These are phyloP conservation scores for Metschnikowia lachancei DNA, from an alignment of 805 yeast species.

Conservation along the genomic window DNA sequence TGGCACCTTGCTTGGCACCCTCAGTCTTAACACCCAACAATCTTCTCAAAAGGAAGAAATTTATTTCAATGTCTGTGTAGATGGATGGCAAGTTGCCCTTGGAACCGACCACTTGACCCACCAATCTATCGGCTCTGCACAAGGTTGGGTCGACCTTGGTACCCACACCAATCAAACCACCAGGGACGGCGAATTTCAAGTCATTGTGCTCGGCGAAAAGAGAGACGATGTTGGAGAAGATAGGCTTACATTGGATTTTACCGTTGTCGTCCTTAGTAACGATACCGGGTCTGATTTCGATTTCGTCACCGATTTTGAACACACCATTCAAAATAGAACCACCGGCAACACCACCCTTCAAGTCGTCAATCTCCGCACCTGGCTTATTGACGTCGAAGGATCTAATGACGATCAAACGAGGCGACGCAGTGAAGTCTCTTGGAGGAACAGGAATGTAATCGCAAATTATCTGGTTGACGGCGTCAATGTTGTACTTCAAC, in stretches of 20 bases:
- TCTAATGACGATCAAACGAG: slow-evolving; percentile 94
- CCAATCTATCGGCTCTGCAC: slow-evolving; percentile 98
- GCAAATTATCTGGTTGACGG: slow-evolving; percentile 94
- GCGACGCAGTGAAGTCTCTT: slow-evolving; percentile 91
- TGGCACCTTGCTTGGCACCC: slow-evolving; percentile 89
- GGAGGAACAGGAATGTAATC: slow-evolving; percentile 94
- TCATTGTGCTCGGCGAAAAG: slow-evolving; percentile 97
- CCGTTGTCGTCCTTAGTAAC: slow-evolving; percentile 89
- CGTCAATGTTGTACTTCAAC: slow-evolving; percentile 96
- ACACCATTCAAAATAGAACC: slow-evolving; percentile 98
- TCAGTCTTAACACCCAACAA: slow-evolving; percentile 97
- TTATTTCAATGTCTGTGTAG: slow-evolving; percentile 95
- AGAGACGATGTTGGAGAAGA: slow-evolving; percentile 89
- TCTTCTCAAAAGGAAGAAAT: slow-evolving; percentile 94
- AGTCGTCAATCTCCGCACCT: slow-evolving; percentile 93
- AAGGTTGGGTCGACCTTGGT: slow-evolving; percentile 97
- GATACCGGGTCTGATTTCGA: slow-evolving; percentile 98
- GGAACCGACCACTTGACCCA: slow-evolving; percentile 98
- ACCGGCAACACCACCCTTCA: slow-evolving; percentile 99
- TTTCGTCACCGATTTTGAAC: slow-evolving; percentile 94
- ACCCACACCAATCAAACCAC: slow-evolving; percentile 99
- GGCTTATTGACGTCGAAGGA: slow-evolving; percentile 99
- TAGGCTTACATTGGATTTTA: slow-evolving; percentile 92
- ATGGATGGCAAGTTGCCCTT: slow-evolving; percentile 94
- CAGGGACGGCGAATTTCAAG: slow-evolving; percentile 98